Conservation (phyloP, 2,329 filamentous ascomycete genomes). For the Corinectria fuckeliana region DNA sequence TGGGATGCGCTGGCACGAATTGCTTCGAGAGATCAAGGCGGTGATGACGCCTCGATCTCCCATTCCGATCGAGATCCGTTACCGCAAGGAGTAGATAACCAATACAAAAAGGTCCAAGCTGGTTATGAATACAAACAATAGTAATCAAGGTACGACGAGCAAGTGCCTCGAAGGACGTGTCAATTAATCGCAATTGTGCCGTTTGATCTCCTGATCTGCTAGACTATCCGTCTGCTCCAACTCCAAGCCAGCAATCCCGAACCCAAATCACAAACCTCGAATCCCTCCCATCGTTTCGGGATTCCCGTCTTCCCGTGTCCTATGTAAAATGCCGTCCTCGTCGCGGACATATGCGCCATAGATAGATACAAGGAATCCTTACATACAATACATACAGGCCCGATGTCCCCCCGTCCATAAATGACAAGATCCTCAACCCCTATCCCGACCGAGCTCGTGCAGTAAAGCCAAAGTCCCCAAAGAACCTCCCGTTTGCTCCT, state of each 20-base stretch:
- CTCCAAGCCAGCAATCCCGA: background rate
- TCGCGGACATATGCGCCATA: background rate
- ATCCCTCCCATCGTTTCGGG: background rate
- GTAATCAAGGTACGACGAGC: too few species aligned
- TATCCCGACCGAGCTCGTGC: background rate
- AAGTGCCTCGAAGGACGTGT: background rate
- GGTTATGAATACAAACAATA: background rate
- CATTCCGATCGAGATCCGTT: background rate
- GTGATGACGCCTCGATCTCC: background rate
- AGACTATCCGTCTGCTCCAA: background rate
- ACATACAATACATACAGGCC: conserved; percentile 2
- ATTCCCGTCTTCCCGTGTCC: background rate
- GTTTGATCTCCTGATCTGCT: background rate
- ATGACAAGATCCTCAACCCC: background rate
- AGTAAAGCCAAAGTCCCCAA: background rate
- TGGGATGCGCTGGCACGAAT: background rate
- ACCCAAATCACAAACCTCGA: background rate
- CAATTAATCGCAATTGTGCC: background rate
- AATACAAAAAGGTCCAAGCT: background rate
- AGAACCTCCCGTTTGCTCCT: background rate
- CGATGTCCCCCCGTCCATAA: background rate
- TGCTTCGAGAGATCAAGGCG: background rate
- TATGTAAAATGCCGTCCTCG: background rate
- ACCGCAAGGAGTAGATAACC: background rate
- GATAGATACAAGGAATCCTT: background rate